These are phyloP conservation scores for Podospora tetraspora DNA, from an alignment of 495 filamentous ascomycete species.

Conservation along the genomic window DNA sequence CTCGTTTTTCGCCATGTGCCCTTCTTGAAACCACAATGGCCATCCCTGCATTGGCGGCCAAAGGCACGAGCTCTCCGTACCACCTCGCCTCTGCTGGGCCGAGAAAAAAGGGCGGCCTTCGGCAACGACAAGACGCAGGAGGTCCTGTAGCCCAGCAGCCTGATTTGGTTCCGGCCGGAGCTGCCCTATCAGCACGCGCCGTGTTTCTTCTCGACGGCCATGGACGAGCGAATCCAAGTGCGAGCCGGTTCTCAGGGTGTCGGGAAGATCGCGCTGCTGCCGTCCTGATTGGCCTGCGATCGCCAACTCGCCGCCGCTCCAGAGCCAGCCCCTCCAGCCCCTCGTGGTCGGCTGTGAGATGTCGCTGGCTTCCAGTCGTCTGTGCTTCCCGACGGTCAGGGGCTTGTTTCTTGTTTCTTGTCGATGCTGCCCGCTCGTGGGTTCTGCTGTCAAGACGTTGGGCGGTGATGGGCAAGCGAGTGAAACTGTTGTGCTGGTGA, in stretches of 20 bases:
- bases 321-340: neutral
- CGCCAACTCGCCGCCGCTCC: neutral
- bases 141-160: constrained; percentile 17
- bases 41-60: constrained; percentile 20
- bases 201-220: neutral
- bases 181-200: constrained; percentile 24
- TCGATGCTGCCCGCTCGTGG: neutral
- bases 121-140: constrained; percentile 11
- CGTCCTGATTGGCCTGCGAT: constrained; percentile 14
- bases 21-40: constrained; percentile 18
- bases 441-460: neutral
- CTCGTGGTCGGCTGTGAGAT: neutral
- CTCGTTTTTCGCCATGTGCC: constrained; percentile 8
- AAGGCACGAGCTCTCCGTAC: neutral
- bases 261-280: constrained; percentile 11
- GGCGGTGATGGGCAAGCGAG: neutral
- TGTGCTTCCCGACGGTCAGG: neutral
- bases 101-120: neutral
- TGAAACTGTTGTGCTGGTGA: neutral
- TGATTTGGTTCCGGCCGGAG: constrained; percentile 17
- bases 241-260: too few species aligned
- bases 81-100: neutral
- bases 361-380: constrained; percentile 3
- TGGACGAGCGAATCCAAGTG: constrained; percentile 13
- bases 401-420: neutral